Conservation (phyloP, 495 filamentous ascomycete genomes). For the Penicillium soppii region DNA sequence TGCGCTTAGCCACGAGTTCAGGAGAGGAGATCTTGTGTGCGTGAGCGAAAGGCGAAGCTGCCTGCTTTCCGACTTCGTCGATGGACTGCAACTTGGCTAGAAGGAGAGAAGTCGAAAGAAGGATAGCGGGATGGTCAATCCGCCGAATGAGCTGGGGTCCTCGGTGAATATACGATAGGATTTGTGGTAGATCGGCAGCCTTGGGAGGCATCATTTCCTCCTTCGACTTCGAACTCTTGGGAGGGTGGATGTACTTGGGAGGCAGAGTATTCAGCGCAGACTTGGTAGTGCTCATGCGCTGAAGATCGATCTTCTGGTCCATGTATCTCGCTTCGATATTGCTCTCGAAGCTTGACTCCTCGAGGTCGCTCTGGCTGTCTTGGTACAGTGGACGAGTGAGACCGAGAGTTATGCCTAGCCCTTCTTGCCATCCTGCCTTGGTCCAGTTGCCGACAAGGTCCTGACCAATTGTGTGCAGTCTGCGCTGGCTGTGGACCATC, state of each 20-base stretch:
- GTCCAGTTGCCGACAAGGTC: constrained; percentile 94
- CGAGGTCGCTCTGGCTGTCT: constrained; percentile 15
- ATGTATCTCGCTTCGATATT: constrained; percentile 40
- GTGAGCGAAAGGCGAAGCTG: constrained; percentile 70
- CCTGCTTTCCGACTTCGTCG: constrained; percentile 57
- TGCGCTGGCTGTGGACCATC: constrained; percentile 70
- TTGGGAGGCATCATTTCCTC: constrained; percentile 9
- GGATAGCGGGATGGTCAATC: constrained; percentile 78
- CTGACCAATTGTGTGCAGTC: constrained; percentile 80
- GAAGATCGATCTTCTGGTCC: constrained; percentile 61
- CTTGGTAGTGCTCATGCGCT: constrained; percentile 57
- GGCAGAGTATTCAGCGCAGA: constrained; percentile 10
- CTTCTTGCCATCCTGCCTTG: constrained; percentile 85
- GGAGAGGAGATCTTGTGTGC: constrained; percentile 76
- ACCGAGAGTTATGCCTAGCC: constrained; percentile 72
- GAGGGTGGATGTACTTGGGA: constrained; percentile 38
- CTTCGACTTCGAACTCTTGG: constrained; percentile 20
- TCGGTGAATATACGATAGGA: constrained; percentile 74
- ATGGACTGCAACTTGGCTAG: constrained; percentile 76
- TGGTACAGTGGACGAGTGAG: constrained; percentile 61
- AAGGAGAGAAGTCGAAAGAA: constrained; percentile 74
- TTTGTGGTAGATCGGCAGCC: constrained; percentile 52
- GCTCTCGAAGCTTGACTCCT: constrained; percentile 23
- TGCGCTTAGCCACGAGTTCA: constrained; percentile 68
- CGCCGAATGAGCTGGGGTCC: constrained; percentile 69